phyloP scores from a whole-genome alignment of 805 yeast species.

The Starmerella scarabaei region DNA sequence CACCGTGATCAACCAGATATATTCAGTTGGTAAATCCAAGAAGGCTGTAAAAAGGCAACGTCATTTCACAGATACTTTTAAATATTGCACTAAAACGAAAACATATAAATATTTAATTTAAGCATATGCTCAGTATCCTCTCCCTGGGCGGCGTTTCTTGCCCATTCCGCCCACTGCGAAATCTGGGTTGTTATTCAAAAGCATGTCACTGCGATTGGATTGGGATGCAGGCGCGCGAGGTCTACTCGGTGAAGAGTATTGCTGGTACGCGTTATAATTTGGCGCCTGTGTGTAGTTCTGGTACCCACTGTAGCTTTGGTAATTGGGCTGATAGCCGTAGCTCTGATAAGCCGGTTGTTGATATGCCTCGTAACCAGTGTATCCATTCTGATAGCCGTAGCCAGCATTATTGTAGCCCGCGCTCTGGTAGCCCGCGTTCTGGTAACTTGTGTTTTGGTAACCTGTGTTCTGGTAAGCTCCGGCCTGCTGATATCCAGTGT shows the following conservation, averaged over 20 bases:
- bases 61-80: too few relatives aligned
- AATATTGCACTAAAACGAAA: too few relatives aligned
- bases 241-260: not conserved
- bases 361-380: not conserved
- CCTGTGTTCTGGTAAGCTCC: slow-evolving; percentile 1
- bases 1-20: not conserved
- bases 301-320: not conserved
- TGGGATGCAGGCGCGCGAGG: slow-evolving; percentile 1
- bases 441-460: not conserved
- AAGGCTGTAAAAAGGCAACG: too few relatives aligned
- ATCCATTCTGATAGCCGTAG: not conserved
- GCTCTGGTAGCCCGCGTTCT: not conserved
- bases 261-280: not conserved
- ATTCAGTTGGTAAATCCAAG: too few relatives aligned
- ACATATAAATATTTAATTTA: not conserved
- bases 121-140: not conserved
- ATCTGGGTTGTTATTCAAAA: slow-evolving; percentile 19
- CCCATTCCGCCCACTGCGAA: slow-evolving; percentile 16
- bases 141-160: slow-evolving; percentile 7
- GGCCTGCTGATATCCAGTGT: not conserved
- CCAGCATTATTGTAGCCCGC: not conserved
- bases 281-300: not conserved
- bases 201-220: slow-evolving; percentile 16
- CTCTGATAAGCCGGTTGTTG: too few relatives aligned
- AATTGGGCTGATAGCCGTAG: not conserved